Conservation (phyloP, 2,329 filamentous ascomycete genomes). For the Colletotrichum tanaceti region DNA sequence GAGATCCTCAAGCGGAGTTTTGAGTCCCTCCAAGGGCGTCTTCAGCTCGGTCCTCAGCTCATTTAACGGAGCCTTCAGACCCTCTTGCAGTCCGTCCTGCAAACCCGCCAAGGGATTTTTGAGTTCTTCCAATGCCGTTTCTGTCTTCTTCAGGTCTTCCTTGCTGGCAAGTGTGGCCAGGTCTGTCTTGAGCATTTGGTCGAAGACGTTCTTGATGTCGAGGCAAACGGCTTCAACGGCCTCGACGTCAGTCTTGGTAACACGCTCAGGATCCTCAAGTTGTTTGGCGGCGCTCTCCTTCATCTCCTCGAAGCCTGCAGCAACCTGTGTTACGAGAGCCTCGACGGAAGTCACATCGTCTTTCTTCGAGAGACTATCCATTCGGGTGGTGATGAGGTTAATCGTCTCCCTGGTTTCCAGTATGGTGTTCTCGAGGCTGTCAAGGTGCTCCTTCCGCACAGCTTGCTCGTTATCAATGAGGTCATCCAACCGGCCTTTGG, state of each 20-base stretch:
- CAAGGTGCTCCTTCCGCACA: constrained; percentile 73
- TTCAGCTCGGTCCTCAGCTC: constrained; percentile 22
- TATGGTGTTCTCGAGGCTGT: constrained; percentile 73
- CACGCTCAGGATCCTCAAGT: constrained; percentile 69
- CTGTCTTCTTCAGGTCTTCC: constrained; percentile 78
- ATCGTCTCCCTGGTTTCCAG: constrained; percentile 81
- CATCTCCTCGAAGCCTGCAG: constrained; percentile 79
- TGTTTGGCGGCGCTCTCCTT: constrained; percentile 67
- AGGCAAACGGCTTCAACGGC: constrained; percentile 82
- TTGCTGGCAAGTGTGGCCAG: constrained; percentile 78
- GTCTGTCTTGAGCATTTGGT: constrained; percentile 78
- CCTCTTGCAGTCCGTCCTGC: constrained; percentile 13
- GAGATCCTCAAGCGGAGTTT: constrained; percentile 69
- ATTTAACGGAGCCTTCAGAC: constrained; percentile 24
- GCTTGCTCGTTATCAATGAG: constrained; percentile 77
- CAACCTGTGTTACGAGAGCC: constrained; percentile 81
- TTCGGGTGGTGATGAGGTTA: constrained; percentile 70
- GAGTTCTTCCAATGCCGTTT: constrained; percentile 66
- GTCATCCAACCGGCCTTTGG: constrained; percentile 88
- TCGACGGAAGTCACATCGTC: constrained; percentile 84
- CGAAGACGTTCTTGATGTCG: constrained; percentile 85
- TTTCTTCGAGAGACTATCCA: constrained; percentile 79
- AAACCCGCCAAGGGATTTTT: constrained; percentile 26
- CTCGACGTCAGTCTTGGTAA: constrained; percentile 85
- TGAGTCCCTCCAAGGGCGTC: constrained; percentile 67